Base-by-base conservation (phyloP, 331 rosid species). In the Arachis monticola region DNA sequence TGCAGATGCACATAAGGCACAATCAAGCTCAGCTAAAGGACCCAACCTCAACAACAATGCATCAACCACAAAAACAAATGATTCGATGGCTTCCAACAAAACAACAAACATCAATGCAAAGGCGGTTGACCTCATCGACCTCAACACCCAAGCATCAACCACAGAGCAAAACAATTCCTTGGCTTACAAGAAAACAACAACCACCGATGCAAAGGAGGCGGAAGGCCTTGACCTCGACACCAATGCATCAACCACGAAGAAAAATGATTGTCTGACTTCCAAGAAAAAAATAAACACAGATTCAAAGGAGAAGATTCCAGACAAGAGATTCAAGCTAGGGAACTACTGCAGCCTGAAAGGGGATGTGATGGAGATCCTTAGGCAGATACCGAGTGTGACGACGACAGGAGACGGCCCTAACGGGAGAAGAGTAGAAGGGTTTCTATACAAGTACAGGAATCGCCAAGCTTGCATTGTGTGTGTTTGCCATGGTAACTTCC, bases 401-500 rank as follows among this genome's bases (percentile, higher is more conserved):
- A 85, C 97, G 11, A 74, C 64, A 0, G 94, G 97, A 60, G 86
- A 87, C n/a, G 91, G 92, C 55, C 94, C 96, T 0, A 67, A 79
- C 40, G 94, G 97, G 27, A 82, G 72, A 84, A 84, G 78, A 77
- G 78, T 89, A 8, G 86, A 89, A 66, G 97, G 98, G 3, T 79
- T 88, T 72, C 78, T 93, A 3, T 89, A 91, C 82, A 82, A 76
- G 76, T 88, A 88, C 61, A 70, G 57, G 48, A 66, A 66, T 46
- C 89, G 91, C 1, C 64, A 91, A 64, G 82, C 91, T 31, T 77
- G 79, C 11, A 93, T 91, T n/a, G 90, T 89, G 1, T 93, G 98
- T 66, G 89, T 87, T 47, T 93, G 97, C 82, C 98, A 93, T 82
- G 97, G 89, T 6, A 74, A 64, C 40, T 91, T 91, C 42, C 89